These are phyloP conservation scores for Postia placenta DNA, from an alignment of 768 basidiomycete genomes.

Conservation along the genomic window DNA sequence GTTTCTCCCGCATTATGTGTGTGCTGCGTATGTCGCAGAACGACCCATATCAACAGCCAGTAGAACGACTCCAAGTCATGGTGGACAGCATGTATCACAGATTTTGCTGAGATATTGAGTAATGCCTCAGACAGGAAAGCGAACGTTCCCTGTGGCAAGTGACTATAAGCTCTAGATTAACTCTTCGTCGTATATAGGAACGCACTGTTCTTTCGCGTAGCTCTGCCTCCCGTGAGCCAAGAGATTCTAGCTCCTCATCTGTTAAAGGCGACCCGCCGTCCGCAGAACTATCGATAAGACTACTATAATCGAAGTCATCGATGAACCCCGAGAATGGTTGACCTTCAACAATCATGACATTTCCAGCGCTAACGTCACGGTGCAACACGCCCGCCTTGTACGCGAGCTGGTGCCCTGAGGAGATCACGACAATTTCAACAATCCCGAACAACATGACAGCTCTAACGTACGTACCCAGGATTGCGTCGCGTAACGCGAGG, in stretches of 20 bases:
- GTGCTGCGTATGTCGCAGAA: constrained; percentile 3
- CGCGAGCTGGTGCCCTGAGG: constrained; percentile 7
- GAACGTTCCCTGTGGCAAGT: neutral
- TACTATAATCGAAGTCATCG: constrained; percentile 13
- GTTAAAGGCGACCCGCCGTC: neutral
- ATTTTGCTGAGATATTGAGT: neutral
- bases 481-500: neutral
- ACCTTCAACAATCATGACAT: constrained; percentile 6
- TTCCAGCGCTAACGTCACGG: constrained; percentile 11
- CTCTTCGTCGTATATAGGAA: neutral
- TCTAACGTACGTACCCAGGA: neutral
- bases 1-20: neutral
- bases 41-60: constrained; percentile 10
- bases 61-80: constrained; percentile 13
- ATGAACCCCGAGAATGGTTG: constrained; percentile 5
- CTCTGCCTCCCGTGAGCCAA: neutral
- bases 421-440: neutral
- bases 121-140: constrained; percentile 6
- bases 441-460: too few relatives aligned
- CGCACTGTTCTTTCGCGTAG: constrained; percentile 6
- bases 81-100: neutral
- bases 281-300: neutral
- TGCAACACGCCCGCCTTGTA: constrained; percentile 7
- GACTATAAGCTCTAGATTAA: neutral
- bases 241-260: neutral